Conservation (phyloP, 352 stramenopile genomes). For the Globisporangium spiculum region DNA sequence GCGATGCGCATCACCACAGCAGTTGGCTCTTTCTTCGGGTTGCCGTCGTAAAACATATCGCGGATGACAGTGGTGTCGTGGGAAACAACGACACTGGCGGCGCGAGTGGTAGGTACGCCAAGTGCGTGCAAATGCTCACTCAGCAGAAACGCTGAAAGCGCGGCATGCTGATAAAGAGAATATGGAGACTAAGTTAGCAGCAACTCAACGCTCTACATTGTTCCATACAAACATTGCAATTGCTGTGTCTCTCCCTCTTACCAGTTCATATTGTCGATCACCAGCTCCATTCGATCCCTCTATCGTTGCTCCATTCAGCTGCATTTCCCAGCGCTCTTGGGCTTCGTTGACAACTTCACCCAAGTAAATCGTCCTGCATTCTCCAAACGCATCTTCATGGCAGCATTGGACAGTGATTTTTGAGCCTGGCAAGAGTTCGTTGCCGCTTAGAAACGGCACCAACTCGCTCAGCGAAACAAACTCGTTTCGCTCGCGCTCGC, state of each 20-base stretch:
- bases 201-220: constrained; percentile 14
- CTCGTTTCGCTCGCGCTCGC: too few relatives aligned
- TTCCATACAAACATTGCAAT: too few relatives aligned
- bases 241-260: too few relatives aligned
- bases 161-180: too few relatives aligned
- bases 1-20: constrained; percentile 89
- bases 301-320: constrained; percentile 90
- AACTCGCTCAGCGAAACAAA: constrained; percentile 21
- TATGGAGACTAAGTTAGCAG: constrained; percentile 22
- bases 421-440: constrained; percentile 66
- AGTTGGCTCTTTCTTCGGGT: constrained; percentile 62
- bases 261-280: too few relatives aligned
- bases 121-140: constrained; percentile 96
- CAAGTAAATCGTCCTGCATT: constrained; percentile 66
- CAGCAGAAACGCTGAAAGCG: too few relatives aligned
- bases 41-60: constrained; percentile 89
- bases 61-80: constrained; percentile 65
- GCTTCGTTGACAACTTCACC: constrained; percentile 68
- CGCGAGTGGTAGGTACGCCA: constrained; percentile 92
- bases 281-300: too few relatives aligned
- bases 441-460: constrained; percentile 64
- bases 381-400: constrained; percentile 69
- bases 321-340: constrained; percentile 87
- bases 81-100: constrained; percentile 76
- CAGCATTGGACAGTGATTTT: constrained; percentile 88